Conservation (phyloP, 148 eudicot genomes). For the Pharnaceum exiguum region DNA sequence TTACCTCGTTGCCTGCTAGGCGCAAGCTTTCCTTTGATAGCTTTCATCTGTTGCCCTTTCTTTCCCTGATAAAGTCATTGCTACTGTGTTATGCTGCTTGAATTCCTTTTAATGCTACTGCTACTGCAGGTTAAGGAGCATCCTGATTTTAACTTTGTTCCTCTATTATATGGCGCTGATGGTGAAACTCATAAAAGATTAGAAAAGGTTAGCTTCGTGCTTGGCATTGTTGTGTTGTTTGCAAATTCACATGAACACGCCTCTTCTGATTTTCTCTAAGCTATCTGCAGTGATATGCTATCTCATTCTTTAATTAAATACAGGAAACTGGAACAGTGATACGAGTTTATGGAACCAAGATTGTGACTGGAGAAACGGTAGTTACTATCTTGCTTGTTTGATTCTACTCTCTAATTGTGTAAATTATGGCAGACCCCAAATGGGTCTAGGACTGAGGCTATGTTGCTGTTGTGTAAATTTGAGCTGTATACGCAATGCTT, state of each 20-base stretch:
- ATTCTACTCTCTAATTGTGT: background rate
- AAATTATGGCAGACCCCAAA: no score
- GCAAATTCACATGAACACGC: background rate
- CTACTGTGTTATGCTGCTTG: background rate
- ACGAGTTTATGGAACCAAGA: conserved; percentile 62
- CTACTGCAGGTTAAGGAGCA: conserved; percentile 55
- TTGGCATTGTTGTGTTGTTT: background rate
- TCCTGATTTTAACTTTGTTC: conserved; percentile 71
- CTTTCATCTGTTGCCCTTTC: no score
- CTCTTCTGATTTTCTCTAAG: background rate
- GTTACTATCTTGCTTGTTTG: conserved; percentile 1
- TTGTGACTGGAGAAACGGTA: conserved; percentile 52
- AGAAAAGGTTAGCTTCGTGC: conserved; percentile 58
- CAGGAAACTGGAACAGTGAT: conserved; percentile 91
- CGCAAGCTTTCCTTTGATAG: background rate
- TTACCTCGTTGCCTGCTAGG: background rate
- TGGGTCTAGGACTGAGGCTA: no score
- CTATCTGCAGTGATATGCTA: background rate
- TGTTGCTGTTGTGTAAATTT: no score
- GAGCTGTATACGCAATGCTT: background rate
- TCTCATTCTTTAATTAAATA: conserved; percentile 13
- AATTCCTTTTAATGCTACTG: no score
- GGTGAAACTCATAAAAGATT: conserved; percentile 73
- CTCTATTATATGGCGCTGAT: conserved; percentile 61
- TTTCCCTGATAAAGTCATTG: conserved; percentile 16